Evolutionary conservation across 768 basidiomycete species (phyloP).

Genomic region (Pulveroboletus frians): DNA sequence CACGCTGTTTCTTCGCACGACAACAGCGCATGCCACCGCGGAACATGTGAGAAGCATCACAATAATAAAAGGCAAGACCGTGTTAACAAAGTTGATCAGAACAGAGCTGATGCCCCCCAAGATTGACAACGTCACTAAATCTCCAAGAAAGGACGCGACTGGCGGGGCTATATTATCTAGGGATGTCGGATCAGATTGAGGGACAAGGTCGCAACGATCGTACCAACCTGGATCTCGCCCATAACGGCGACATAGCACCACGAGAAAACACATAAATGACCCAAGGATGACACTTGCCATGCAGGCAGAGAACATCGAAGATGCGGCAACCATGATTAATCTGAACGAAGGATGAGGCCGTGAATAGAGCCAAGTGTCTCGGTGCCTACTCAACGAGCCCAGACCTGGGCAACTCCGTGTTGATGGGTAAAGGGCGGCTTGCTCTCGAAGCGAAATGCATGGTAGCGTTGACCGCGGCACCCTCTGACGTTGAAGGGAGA

Average conservation of each 20-base stretch:
- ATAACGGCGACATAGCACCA: conserved; percentile 70
- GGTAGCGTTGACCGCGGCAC: conserved; percentile 9
- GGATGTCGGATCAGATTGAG: not conserved
- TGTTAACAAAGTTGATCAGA: conserved; percentile 63
- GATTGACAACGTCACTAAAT: conserved; percentile 83
- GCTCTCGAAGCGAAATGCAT: conserved; percentile 13
- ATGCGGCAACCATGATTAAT: conserved; percentile 69
- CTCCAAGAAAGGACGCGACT: conserved; percentile 87
- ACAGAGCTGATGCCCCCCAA: conserved; percentile 68
- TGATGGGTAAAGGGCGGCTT: conserved; percentile 21
- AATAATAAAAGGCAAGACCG: conserved; percentile 56
- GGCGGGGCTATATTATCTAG: conserved; percentile 95
- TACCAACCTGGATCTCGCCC: conserved; percentile 77
- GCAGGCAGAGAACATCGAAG: conserved; percentile 77
- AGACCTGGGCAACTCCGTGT: conserved; percentile 31
- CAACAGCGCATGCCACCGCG: conserved; percentile 45
- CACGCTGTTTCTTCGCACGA: conserved; percentile 61
- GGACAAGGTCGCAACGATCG: not conserved
- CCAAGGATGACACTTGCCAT: conserved; percentile 76
- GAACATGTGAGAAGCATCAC: conserved; percentile 45
- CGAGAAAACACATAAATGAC: conserved; percentile 85
- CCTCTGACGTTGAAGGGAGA: conserved; percentile 6
- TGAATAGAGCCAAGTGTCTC: not conserved
- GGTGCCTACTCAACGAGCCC: conserved; percentile 36
- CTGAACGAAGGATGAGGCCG: conserved; percentile 36